Evolutionary conservation across 495 filamentous ascomycete species (phyloP), one percentile per base, ranked within the genome.

Genomic region (Opeltia flavorubescens): DNA sequence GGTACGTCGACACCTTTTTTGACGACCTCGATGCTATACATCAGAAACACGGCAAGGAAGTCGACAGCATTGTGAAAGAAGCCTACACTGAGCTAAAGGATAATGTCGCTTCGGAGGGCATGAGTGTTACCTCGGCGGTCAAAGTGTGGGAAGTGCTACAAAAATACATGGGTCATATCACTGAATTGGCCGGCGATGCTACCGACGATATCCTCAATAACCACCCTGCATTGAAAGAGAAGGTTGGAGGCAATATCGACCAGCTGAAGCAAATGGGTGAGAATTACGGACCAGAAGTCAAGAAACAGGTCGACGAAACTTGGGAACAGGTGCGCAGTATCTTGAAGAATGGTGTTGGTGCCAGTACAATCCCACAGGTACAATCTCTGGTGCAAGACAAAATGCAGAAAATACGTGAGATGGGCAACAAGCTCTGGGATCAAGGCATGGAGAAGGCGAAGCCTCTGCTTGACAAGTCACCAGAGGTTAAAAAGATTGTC

Each of bases 221-320:
- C 50, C 80, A 83, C 51, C 80, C 81, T 1, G 52, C 77, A 52
- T 51, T 84, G 9, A 80, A 81, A 64, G 71, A 83, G 56, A 74
- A 77, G 62, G 57, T 85, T 25, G 79, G 79, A n/a, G 74, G 70
- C 4, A 71, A 71, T 40, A 60, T 75, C 29, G 66, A 78, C 28
- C 67, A 78, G 57, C 57, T 84, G 35, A 81, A 80, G 65, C 56
- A 77, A 51, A 68, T 81, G 63, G 77, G 74, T 25, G 69, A 81
- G 25, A 56, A 72, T 20, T 77, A 77, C 55, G 81, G 81, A 0
- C 80, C 79, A 0, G 74, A 83, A 52, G 79, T 78, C 0, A 78
- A 79, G 65, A 78, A 82, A 66, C 67, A 81, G 59, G 68, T 78
- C 5, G 75, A 83, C 40, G 64, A 77, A 62, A 81, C 77, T 7